These are phyloP conservation scores for Cytospora mali DNA, from an alignment of 2,329 filamentous ascomycete genomes.

Conservation along the genomic window DNA sequence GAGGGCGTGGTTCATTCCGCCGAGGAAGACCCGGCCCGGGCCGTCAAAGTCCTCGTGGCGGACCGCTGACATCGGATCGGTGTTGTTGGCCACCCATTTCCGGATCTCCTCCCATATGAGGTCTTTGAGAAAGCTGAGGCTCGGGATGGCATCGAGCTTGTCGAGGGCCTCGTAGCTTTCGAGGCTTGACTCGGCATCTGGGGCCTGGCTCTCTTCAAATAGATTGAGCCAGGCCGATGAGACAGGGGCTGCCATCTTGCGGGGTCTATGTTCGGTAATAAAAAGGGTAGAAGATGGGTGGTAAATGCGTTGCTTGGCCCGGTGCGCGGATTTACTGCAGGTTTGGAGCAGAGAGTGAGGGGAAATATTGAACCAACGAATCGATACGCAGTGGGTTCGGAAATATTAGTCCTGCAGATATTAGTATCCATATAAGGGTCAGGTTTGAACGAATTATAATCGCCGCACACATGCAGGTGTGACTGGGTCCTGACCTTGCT, in stretches of 20 bases:
- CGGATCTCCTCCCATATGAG: constrained; percentile 14
- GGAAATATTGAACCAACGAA: background rate
- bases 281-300: background rate
- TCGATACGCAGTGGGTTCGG: background rate
- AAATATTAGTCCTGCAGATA: background rate
- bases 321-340: background rate
- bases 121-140: constrained; percentile 13
- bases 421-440: too few species aligned
- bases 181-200: constrained; percentile 16
- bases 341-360: background rate
- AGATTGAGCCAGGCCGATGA: constrained; percentile 14
- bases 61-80: constrained; percentile 10
- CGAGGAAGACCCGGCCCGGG: constrained; percentile 15
- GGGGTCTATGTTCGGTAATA: background rate
- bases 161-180: constrained; percentile 17
- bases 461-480: background rate
- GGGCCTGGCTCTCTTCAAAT: constrained; percentile 2
- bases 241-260: constrained; percentile 13
- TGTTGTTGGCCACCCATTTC: constrained; percentile 19
- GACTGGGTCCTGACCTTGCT: background rate
- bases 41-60: constrained; percentile 10
- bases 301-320: background rate
- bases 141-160: constrained; percentile 1
- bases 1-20: constrained; percentile 20
- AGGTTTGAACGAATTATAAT: background rate